Conservation (phyloP, 2,329 filamentous ascomycete species). For the Aureobasidium sp. region DNA sequence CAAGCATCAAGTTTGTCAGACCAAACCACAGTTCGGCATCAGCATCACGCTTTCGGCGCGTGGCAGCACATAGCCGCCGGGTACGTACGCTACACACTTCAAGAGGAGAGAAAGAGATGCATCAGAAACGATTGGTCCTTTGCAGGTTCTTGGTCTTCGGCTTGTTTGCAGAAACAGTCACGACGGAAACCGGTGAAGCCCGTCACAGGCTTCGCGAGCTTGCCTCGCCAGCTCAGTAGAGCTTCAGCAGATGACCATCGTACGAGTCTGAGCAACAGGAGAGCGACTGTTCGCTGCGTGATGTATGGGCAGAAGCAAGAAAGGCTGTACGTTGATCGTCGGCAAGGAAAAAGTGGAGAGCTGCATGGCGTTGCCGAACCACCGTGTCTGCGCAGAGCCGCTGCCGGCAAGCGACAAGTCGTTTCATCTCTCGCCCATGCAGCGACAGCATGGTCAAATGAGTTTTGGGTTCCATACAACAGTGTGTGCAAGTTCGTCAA, state of each 20-base stretch:
- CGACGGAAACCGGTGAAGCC: not conserved
- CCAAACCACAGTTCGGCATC: not conserved
- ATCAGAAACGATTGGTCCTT: not conserved
- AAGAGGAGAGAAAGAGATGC: not conserved
- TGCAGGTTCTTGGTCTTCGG: not conserved
- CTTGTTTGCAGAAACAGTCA: not conserved
- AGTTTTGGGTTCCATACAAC: not conserved
- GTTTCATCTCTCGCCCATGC: not conserved
- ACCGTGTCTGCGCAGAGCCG: not conserved
- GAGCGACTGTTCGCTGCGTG: not conserved
- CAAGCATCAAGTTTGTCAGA: not conserved
- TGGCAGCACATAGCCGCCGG: not conserved
- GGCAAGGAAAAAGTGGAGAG: conserved; percentile 3
- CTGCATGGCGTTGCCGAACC: not conserved
- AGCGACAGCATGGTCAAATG: not conserved
- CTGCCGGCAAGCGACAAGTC: not conserved
- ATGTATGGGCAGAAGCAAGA: not conserved
- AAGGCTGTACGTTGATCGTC: not conserved
- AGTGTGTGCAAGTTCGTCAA: not conserved
- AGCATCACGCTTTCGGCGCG: not conserved
- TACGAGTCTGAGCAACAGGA: too few relatives aligned
- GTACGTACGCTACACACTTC: not conserved
- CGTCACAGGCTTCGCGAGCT: not conserved
- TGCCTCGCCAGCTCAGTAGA: not conserved
- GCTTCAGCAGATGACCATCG: not conserved